Evolutionary conservation across 108 stramenopile genomes (phyloP).

Genomic region (Cyclostephanos invisitatus): DNA sequence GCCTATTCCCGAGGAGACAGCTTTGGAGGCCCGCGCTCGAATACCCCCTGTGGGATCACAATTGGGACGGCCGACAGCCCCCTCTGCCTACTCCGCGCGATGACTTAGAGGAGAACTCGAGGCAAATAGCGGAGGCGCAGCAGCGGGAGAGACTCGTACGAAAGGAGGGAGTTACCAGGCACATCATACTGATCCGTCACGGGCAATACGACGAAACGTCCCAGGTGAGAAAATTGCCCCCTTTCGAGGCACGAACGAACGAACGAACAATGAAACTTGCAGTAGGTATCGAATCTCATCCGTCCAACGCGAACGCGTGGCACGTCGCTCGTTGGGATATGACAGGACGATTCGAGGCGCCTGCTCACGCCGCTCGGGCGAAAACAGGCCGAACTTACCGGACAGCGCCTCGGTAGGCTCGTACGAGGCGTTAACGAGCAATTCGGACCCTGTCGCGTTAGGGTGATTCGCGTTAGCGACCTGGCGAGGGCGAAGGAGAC

Average conservation of each 20-base stretch:
- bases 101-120: conserved; percentile 22
- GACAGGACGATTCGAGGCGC: conserved; percentile 71
- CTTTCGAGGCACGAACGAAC: background rate
- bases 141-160: conserved; percentile 51
- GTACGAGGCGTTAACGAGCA: conserved; percentile 60
- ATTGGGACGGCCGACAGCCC: conserved; percentile 78
- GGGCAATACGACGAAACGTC: conserved; percentile 90
- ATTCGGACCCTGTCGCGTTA: conserved; percentile 76
- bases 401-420: conserved; percentile 70
- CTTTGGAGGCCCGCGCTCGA: conserved; percentile 71
- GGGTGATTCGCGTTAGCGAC: conserved; percentile 74
- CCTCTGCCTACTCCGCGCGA: conserved; percentile 3
- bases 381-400: conserved; percentile 83
- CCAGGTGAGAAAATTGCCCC: conserved; percentile 45
- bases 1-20: conserved; percentile 79
- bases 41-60: conserved; percentile 82
- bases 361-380: conserved; percentile 84
- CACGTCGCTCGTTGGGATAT: background rate
- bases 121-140: conserved; percentile 25
- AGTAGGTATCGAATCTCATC: too few species aligned
- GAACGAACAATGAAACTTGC: background rate
- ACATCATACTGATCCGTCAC: conserved; percentile 86
- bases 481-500: conserved; percentile 88
- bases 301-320: background rate
- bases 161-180: conserved; percentile 81